Evolutionary conservation across 257 asterid genomes (phyloP).

Genomic region (Salvia splendens): DNA sequence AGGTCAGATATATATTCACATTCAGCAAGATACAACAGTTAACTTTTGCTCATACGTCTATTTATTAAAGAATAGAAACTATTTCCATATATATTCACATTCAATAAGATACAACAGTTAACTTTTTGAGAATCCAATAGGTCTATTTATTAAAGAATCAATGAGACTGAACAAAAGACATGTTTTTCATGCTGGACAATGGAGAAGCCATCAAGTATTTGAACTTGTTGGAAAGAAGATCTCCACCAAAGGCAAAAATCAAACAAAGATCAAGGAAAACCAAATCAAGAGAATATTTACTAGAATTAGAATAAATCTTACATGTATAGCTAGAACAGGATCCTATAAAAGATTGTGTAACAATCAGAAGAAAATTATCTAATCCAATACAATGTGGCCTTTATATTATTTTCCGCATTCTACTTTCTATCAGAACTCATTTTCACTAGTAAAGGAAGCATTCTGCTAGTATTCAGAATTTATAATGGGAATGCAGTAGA

Average conservation of each 20-base stretch:
- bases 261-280: no score
- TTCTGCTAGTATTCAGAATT: background rate
- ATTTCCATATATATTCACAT: conserved; percentile 22
- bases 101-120: conserved; percentile 26
- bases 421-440: background rate
- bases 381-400: no score
- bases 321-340: no score
- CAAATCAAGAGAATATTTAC: no score
- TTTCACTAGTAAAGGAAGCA: conserved; percentile 7
- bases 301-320: no score
- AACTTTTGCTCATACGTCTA: conserved; percentile 25
- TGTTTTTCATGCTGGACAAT: conserved; percentile 21
- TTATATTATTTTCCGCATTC: no score
- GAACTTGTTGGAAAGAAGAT: no score
- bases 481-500: background rate
- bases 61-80: conserved; percentile 1
- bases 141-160: conserved; percentile 15
- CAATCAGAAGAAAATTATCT: no score
- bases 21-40: conserved; percentile 26
- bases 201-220: background rate
- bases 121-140: conserved; percentile 22
- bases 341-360: no score
- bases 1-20: conserved; percentile 33
- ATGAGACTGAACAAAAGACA: conserved; percentile 15
- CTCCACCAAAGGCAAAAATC: no score